These are phyloP conservation scores for Amphibolis antarctica DNA, from an alignment of 106 monocot species.

Conservation along the genomic window DNA sequence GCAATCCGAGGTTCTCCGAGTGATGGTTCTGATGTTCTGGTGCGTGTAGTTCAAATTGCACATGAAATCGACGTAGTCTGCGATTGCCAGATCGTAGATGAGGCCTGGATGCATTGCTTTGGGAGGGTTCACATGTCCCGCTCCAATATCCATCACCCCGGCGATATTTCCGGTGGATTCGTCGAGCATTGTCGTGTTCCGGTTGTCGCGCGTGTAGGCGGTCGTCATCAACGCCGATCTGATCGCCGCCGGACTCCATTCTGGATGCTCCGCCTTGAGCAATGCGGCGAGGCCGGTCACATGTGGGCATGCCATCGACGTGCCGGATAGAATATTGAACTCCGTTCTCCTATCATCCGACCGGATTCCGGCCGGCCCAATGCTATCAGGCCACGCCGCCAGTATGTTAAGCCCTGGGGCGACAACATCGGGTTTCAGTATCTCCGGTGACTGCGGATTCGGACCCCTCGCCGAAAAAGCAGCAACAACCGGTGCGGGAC, in stretches of 20 bases:
- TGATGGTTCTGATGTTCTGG: conserved; percentile 56
- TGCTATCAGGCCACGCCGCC: conserved; percentile 68
- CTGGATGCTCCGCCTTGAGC: conserved; percentile 75
- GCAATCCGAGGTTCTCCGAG: conserved; percentile 46
- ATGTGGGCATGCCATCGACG: conserved; percentile 94
- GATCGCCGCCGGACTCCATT: conserved; percentile 74
- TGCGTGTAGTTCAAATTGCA: conserved; percentile 73
- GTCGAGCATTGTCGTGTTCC: conserved; percentile 43
- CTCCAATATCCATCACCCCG: conserved; percentile 52
- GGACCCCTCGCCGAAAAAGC: conserved; percentile 84
- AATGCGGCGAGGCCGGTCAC: conserved; percentile 79
- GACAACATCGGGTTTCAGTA: conserved; percentile 76
- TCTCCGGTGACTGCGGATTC: conserved; percentile 75
- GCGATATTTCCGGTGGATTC: conserved; percentile 59
- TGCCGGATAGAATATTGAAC: conserved; percentile 91
- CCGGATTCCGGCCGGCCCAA: conserved; percentile 72
- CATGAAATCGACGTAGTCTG: conserved; percentile 63
- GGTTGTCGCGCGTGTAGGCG: conserved; percentile 53
- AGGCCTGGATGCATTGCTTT: conserved; percentile 77
- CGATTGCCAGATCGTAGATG: conserved; percentile 47
- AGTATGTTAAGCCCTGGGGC: conserved; percentile 89
- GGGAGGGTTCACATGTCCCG: conserved; percentile 74
- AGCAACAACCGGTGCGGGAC: conserved; percentile 71
- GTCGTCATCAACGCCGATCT: conserved; percentile 85
- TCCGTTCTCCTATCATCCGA: conserved; percentile 55